Evolutionary conservation across 1,284 basidiomycete species (phyloP).

Genomic region (Taiwanofungus camphoratus): DNA sequence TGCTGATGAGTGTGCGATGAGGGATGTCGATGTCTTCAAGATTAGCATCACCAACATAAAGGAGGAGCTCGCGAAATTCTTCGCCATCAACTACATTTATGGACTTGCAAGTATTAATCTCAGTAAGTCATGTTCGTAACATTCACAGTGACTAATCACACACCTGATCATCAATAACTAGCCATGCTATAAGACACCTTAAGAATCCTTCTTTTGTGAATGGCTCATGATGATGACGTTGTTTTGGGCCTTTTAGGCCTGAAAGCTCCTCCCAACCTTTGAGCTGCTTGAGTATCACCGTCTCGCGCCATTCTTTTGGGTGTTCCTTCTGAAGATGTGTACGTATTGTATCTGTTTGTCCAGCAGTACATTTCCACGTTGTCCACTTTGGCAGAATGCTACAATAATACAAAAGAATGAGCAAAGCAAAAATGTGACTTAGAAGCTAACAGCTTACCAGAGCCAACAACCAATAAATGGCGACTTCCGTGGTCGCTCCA

Average conservation of each 20-base stretch:
- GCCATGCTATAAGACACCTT: background rate
- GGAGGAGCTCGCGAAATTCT: slow-evolving; percentile 4
- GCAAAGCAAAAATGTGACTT: background rate
- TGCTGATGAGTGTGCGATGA: slow-evolving; percentile 6
- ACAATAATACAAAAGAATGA: background rate
- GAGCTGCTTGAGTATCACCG: slow-evolving; percentile 1
- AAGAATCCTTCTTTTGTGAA: slow-evolving; percentile 1
- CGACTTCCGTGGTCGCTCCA: background rate
- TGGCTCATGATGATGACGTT: slow-evolving; percentile 1
- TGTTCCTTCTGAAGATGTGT: slow-evolving; percentile 3
- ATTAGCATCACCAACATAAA: slow-evolving; percentile 5
- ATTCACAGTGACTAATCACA: background rate
- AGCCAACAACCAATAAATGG: background rate
- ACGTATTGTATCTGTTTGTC: slow-evolving; percentile 8
- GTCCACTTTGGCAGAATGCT: background rate
- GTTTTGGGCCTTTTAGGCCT: too few species aligned
- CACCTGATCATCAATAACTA: slow-evolving; percentile 9
- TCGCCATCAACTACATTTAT: slow-evolving; percentile 7
- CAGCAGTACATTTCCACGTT: slow-evolving; percentile 1
- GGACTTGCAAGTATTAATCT: slow-evolving; percentile 1
- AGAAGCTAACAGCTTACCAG: too few species aligned
- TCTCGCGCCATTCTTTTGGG: background rate
- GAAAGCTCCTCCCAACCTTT: slow-evolving; percentile 8
- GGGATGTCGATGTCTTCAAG: slow-evolving; percentile 5
- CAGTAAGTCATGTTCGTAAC: background rate